Percentiles rank a stretch among this genome's conserved stretches.
phyloP scores from a whole-genome alignment of 108 stramenopile genomes.

The Phaeodactylum tricornutum region DNA sequence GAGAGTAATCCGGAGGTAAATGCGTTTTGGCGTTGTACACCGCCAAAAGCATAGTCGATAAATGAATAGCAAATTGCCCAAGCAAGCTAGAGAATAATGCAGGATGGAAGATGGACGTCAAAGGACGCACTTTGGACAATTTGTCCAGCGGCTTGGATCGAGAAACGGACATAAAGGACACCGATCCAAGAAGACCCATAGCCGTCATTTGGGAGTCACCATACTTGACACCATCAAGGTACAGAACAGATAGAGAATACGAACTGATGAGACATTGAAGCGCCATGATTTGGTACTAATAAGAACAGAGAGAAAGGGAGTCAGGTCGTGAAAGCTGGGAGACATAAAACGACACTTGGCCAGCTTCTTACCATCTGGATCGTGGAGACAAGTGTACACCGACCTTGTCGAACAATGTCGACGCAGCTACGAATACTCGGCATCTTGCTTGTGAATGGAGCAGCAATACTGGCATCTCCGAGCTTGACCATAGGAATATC shows the following conservation, averaged over 20 bases:
- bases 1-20: conserved; percentile 70
- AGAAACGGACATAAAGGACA: conserved; percentile 93
- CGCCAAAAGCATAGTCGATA: conserved; percentile 81
- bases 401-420: conserved; percentile 93
- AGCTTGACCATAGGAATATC: conserved; percentile 88
- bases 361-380: conserved; percentile 86
- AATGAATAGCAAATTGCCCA: conserved; percentile 89
- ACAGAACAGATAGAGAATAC: conserved; percentile 91
- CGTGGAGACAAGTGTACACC: conserved; percentile 83
- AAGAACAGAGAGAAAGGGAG: no score
- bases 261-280: conserved; percentile 95
- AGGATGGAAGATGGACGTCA: conserved; percentile 94
- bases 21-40: conserved; percentile 68
- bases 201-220: conserved; percentile 96
- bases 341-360: no score
- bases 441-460: conserved; percentile 95
- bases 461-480: conserved; percentile 94
- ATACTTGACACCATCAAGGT: conserved; percentile 94
- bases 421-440: conserved; percentile 92
- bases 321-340: conserved; percentile 8
- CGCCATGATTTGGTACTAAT: conserved; percentile 90
- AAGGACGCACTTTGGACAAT: conserved; percentile 83
- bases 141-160: conserved; percentile 89
- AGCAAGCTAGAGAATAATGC: conserved; percentile 87
- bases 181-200: conserved; percentile 81